Base-by-base conservation (phyloP, 768 basidiomycete species). In the Leccinum subgranulosum region DNA sequence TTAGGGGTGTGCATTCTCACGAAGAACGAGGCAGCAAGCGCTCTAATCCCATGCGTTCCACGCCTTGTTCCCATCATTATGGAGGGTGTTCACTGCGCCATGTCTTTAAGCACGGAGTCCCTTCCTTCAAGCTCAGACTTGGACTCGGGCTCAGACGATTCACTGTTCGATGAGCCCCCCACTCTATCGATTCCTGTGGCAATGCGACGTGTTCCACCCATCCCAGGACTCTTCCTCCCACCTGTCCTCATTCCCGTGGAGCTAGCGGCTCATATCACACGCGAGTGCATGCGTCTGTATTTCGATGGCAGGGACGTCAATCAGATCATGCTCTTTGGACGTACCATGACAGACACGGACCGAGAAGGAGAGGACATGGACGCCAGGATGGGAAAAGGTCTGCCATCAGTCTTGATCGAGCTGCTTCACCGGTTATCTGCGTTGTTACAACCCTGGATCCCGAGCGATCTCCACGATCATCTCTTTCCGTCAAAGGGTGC, bases 271-370 rank as follows among this genome's bases (percentile, higher is more conserved):
- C 67, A 75, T 0, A 73, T 85, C 31, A 66, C 76, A 51, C 66
- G 69, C 11, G 81, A 81, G 52, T 88, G 87, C 70, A 76, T 83
- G 70, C 65, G 72, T 2, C 77, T 76, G 9, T 90, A 87, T 69
- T 89, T 88, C 65, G 66, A 64, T 10, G 68, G 68, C 11, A 74
- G 72, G 25, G 61, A 73, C 45, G 76, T 83, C 49, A 91, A 96
- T 66, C 93, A 95, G 71, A 81, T 88, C 53, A 94, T 95, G 93
- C 79, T 96, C 17, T 96, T 96, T 66, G 85, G 85, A 46, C 81
- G 86, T 39, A 64, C 61, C 41, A 19, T 51, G 53, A 55, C 68
- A 19, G 49, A 46, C 21, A 47, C 21, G 8, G 61, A 55, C 15
- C 55, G 43, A 28, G 52, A 61, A 23, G 55, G 55, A 31, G 65